These are phyloP conservation scores for Pseudophaeomoniella oleicola DNA, from an alignment of 2,329 filamentous ascomycete genomes.

Conservation along the genomic window DNA sequence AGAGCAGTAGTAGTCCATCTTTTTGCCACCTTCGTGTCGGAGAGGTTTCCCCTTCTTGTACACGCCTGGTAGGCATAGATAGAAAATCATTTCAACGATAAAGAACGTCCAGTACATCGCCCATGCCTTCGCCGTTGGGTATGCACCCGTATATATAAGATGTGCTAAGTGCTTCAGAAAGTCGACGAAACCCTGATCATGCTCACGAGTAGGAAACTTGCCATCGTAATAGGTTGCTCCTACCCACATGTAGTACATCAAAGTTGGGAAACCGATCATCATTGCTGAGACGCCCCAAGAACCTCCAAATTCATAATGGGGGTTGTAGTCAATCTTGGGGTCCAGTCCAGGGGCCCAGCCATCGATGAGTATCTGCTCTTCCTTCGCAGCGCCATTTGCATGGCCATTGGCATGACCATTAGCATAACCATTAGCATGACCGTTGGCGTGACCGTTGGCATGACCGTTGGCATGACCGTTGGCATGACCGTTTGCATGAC, in stretches of 20 bases:
- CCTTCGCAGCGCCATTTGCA: slow-evolving; percentile 7
- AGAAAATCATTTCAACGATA: slow-evolving; percentile 67
- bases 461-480: slow-evolving; percentile 6
- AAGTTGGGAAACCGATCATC: slow-evolving; percentile 82
- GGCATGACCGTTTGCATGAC: slow-evolving; percentile 1
- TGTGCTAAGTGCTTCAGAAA: slow-evolving; percentile 58
- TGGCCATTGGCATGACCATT: slow-evolving; percentile 9
- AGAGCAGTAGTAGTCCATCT: slow-evolving; percentile 89
- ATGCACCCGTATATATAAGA: slow-evolving; percentile 71
- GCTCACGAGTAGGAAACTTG: slow-evolving; percentile 53
- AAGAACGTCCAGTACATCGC: slow-evolving; percentile 90
- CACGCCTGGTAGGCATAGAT: slow-evolving; percentile 75
- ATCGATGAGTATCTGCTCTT: slow-evolving; percentile 17
- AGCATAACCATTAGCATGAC: slow-evolving; percentile 6
- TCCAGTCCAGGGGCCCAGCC: slow-evolving; percentile 26
- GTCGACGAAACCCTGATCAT: slow-evolving; percentile 52
- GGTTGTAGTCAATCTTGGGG: slow-evolving; percentile 30
- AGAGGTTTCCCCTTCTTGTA: slow-evolving; percentile 81
- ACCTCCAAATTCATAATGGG: slow-evolving; percentile 71
- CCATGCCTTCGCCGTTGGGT: slow-evolving; percentile 72
- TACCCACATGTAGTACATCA: slow-evolving; percentile 99
- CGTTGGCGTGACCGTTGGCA: slow-evolving; percentile 4
- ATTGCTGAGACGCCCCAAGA: slow-evolving; percentile 63
- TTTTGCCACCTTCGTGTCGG: slow-evolving; percentile 65
- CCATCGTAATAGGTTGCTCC: slow-evolving; percentile 87